Base-by-base conservation (phyloP, 306 rosid species). In the Mimosa pudica region DNA sequence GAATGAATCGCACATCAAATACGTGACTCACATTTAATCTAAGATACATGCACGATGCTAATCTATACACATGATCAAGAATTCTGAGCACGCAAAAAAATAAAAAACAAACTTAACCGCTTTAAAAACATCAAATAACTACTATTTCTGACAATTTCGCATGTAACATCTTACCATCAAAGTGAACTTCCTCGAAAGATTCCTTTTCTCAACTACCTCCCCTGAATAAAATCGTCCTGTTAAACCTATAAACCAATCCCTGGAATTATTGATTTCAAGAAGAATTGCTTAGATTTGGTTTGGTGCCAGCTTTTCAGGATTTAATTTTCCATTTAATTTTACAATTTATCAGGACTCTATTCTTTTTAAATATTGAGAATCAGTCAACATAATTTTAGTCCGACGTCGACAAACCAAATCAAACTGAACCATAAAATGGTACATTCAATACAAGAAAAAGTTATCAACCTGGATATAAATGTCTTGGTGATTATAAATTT, bases 201-300 rank as follows among this genome's bases (percentile, higher is more conserved):
- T 97, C 97, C 77, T 48, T 10, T 91, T 97, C 32, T 97, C 83
- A 94, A 82, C 86, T 94, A 91, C 86, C 88, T 92, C 79, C 97
- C 93, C 73, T 89, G 79, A 79, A 92, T 88, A 91, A 91, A 89
- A 86, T 89, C 97, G 86, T 89, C 92, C 42, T 4, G 42, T 94
- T 88, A 83, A 84, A 30, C 17, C 82, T 63, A 45, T 36, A 86
- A 76, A 62, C 41, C 82, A 87, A 55, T 66, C 63, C 76, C 30
- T 16, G 48, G 30, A 16, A 17, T 66, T 66, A n/a, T n/a, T 41
- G 42, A 42, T 17, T 8, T 42, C 72, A 42, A 14, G 33, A n/a
- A 68, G 33, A n/a, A n/a, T 68, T 42, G 52, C 51, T 41, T 8
- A 41, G 38, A 30, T 61, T 10, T 10, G 41, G 67, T 12, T 32